Evolutionary conservation across 2,329 filamentous ascomycete genomes (phyloP).

Genomic region (Cladosporium cucumerinum): DNA sequence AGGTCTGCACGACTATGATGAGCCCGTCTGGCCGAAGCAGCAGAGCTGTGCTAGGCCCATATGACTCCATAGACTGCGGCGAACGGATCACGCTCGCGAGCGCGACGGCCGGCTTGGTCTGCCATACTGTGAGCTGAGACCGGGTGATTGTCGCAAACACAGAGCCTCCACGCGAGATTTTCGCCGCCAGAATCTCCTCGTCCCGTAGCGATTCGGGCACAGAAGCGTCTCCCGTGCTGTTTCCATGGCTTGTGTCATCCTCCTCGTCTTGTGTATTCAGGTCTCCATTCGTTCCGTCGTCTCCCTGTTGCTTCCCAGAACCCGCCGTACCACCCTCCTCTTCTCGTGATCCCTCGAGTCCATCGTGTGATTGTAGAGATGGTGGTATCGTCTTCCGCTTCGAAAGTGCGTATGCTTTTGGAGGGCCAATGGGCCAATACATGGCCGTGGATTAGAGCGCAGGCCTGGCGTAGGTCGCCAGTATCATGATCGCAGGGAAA

Average conservation of each 20-base stretch:
- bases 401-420: constrained; percentile 76
- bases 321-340: not conserved
- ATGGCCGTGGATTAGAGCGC: constrained; percentile 47
- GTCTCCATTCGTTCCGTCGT: not conserved
- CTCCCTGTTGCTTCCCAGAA: constrained; percentile 15
- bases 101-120: constrained; percentile 87
- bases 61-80: constrained; percentile 70
- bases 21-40: constrained; percentile 86
- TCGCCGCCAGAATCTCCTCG: constrained; percentile 64
- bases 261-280: not conserved
- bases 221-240: not conserved
- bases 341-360: constrained; percentile 30
- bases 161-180: constrained; percentile 74
- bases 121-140: constrained; percentile 89
- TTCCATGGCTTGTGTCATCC: not conserved
- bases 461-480: not conserved
- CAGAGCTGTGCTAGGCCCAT: constrained; percentile 80
- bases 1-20: constrained; percentile 86
- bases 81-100: constrained; percentile 84
- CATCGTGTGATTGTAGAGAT: constrained; percentile 58
- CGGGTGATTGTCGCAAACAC: constrained; percentile 83
- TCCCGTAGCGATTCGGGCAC: constrained; percentile 12
- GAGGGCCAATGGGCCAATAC: constrained; percentile 89
- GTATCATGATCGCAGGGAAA: constrained; percentile 5
- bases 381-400: constrained; percentile 56